Conservation (phyloP, 768 basidiomycete genomes). For the Pulveroboletus sp. region DNA sequence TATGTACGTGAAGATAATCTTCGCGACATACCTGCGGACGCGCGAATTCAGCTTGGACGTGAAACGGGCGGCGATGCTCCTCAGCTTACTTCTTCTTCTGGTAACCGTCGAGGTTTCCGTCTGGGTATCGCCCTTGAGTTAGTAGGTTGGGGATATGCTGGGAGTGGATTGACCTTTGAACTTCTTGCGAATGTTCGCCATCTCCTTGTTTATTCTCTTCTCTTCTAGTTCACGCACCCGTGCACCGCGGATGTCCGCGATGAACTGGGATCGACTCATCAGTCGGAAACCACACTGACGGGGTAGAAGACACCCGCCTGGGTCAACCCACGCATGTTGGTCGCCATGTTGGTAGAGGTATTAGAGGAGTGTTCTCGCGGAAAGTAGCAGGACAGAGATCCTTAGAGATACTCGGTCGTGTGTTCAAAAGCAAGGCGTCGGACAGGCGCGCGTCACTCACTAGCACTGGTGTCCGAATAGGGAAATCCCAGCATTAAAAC, state of each 20-base stretch:
- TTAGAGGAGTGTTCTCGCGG: not conserved
- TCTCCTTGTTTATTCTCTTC: constrained; percentile 99
- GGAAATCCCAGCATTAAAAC: constrained; percentile 13
- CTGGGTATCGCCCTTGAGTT: constrained; percentile 35
- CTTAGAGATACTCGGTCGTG: not conserved
- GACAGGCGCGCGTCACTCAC: too few species aligned
- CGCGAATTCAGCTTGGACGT: constrained; percentile 15
- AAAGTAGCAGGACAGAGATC: not conserved
- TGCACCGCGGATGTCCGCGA: constrained; percentile 97
- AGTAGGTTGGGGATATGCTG: constrained; percentile 3
- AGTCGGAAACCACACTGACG: constrained; percentile 2
- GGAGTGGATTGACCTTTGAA: constrained; percentile 71
- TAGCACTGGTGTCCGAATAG: too few species aligned
- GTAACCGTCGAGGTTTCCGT: constrained; percentile 84
- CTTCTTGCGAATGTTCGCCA: constrained; percentile 99
- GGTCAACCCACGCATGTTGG: constrained; percentile 87
- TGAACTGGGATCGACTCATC: constrained; percentile 65
- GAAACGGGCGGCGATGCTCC: constrained; percentile 8
- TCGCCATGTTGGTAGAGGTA: constrained; percentile 58
- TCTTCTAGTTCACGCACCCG: constrained; percentile 95
- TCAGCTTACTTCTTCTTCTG: constrained; percentile 85
- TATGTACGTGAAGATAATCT: constrained; percentile 99
- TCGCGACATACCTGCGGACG: constrained; percentile 81
- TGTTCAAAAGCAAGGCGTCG: not conserved
- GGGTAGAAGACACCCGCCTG: constrained; percentile 52